phyloP scores from a whole-genome alignment of 371 early-diverging fungal genomes.

The Syncephalastrum racemosum region DNA sequence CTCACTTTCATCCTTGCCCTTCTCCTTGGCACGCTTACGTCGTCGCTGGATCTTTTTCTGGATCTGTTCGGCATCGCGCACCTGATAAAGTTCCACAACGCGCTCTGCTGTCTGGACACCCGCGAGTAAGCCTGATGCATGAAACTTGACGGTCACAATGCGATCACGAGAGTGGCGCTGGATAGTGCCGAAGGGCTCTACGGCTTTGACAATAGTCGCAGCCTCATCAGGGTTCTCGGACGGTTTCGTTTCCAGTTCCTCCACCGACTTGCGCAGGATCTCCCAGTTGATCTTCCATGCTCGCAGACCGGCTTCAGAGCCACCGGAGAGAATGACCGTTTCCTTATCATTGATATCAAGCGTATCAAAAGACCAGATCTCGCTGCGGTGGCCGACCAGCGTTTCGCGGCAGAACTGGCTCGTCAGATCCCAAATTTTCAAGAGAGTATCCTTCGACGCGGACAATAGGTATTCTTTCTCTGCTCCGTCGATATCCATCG shows the following conservation, averaged over 20 bases:
- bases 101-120: conserved; percentile 82
- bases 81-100: conserved; percentile 78
- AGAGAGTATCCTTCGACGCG: conserved; percentile 90
- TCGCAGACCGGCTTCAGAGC: conserved; percentile 80
- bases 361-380: conserved; percentile 86
- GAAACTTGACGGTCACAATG: conserved; percentile 72
- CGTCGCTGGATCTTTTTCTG: conserved; percentile 81
- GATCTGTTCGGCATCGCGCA: conserved; percentile 75
- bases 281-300: conserved; percentile 84
- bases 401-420: conserved; percentile 95
- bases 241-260: conserved; percentile 40
- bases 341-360: conserved; percentile 33
- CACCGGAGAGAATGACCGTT: conserved; percentile 78
- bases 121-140: conserved; percentile 72
- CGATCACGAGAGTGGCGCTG: conserved; percentile 83
- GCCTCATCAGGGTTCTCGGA: conserved; percentile 30
- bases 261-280: conserved; percentile 42
- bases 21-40: conserved; percentile 80
- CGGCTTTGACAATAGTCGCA: conserved; percentile 50
- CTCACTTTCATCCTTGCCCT: conserved; percentile 56
- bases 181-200: conserved; percentile 72
- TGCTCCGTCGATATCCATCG: conserved; percentile 33
- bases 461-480: conserved; percentile 76
- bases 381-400: conserved; percentile 86
- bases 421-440: conserved; percentile 95